Percentiles rank a stretch among this genome's conserved stretches.
Conservation (phyloP, 345 rosid genomes). For the Physaria fendleri region DNA sequence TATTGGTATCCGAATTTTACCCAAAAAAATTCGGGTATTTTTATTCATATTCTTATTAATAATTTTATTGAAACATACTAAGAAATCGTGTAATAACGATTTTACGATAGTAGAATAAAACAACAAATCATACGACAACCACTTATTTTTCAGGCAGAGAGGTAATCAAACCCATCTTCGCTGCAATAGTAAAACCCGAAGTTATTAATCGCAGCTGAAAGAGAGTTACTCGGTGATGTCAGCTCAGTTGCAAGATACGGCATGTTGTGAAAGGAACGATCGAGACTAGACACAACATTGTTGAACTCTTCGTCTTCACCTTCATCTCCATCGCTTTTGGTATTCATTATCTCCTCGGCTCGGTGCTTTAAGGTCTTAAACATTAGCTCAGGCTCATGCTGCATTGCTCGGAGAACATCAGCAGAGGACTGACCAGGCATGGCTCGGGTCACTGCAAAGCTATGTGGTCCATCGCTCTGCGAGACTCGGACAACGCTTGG, state of each 20-base stretch:
- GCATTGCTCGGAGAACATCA: conserved; percentile 91
- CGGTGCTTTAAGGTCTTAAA: conserved; percentile 86
- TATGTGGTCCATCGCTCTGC: conserved; percentile 89
- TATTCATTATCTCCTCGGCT: conserved; percentile 46
- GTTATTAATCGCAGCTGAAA: conserved; percentile 57
- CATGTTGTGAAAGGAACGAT: conserved; percentile 75
- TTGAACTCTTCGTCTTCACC: not conserved
- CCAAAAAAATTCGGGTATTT: no score
- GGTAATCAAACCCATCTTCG: conserved; percentile 29
- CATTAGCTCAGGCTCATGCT: conserved; percentile 97
- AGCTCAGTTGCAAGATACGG: conserved; percentile 53
- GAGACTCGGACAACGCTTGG: conserved; percentile 82
- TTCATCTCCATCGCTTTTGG: conserved; percentile 20
- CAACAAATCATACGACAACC: not conserved
- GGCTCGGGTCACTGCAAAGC: conserved; percentile 87
- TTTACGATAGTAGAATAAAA: not conserved
- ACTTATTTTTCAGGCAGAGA: conserved; percentile 3
- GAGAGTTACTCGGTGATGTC: conserved; percentile 47
- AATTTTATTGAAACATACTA: conserved; percentile 15
- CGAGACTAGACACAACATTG: conserved; percentile 53
- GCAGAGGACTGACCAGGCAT: conserved; percentile 74
- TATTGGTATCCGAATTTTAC: conserved; percentile 3
- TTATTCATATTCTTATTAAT: not conserved
- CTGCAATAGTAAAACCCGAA: conserved; percentile 64
- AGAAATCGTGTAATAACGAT: conserved; percentile 7